These are phyloP conservation scores for Myriosclerotinia duriaeana DNA, from an alignment of 2,329 filamentous ascomycete species.

Conservation along the genomic window DNA sequence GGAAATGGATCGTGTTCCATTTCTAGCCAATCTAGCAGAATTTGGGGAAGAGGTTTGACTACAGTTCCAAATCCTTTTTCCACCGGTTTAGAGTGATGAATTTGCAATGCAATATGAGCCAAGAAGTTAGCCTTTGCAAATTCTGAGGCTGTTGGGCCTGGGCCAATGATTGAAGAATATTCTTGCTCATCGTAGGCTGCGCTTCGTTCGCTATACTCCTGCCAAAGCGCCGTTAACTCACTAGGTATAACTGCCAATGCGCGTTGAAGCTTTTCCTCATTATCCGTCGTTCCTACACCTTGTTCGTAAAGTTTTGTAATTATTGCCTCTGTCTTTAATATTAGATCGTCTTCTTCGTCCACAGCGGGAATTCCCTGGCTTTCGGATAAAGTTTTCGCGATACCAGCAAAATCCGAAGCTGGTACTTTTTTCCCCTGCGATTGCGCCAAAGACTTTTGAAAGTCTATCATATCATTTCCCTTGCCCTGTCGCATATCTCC, in stretches of 20 bases:
- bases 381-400: conserved; percentile 70
- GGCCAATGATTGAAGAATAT: conserved; percentile 63
- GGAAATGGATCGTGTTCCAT: conserved; percentile 71
- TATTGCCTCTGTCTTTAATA: conserved; percentile 73
- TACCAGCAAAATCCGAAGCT: conserved; percentile 53
- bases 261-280: conserved; percentile 56
- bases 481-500: conserved; percentile 28
- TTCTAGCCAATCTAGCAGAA: conserved; percentile 81
- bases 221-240: conserved; percentile 57
- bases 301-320: conserved; percentile 65
- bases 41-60: conserved; percentile 65
- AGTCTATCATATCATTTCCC: conserved; percentile 24
- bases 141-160: conserved; percentile 58
- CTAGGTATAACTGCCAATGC: conserved; percentile 55
- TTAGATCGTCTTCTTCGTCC: conserved; percentile 67
- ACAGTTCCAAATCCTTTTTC: conserved; percentile 28
- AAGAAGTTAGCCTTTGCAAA: conserved; percentile 77
- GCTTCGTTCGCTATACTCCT: conserved; percentile 48
- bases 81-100: conserved; percentile 67
- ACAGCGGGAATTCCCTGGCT: conserved; percentile 59
- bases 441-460: conserved; percentile 28
- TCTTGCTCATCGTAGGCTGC: conserved; percentile 52
- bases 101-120: conserved; percentile 72
- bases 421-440: conserved; percentile 25
- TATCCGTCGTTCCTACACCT: conserved; percentile 56